Conservation (phyloP, 768 basidiomycete genomes). For the Boletus pseudopeckii region DNA sequence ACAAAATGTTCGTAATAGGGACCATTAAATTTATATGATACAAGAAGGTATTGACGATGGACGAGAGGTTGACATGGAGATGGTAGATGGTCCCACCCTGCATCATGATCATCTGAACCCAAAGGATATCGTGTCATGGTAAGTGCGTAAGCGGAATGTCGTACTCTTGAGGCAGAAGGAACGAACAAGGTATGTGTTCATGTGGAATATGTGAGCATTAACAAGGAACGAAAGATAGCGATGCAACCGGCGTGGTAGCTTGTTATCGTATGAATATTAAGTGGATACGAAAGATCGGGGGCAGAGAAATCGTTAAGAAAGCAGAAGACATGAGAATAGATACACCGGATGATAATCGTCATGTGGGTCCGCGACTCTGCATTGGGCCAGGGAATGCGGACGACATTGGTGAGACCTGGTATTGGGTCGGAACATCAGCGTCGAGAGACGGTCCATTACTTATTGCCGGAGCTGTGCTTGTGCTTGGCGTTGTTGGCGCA, state of each 20-base stretch:
- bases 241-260: constrained; percentile 14
- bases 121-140: constrained; percentile 10
- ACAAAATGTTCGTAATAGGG: not conserved
- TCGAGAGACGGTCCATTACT: constrained; percentile 30
- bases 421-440: constrained; percentile 42
- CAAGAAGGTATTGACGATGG: constrained; percentile 17
- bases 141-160: constrained; percentile 17
- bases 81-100: constrained; percentile 13
- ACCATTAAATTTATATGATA: constrained; percentile 23
- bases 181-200: constrained; percentile 12
- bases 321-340: constrained; percentile 19
- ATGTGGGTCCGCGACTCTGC: constrained; percentile 24
- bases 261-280: constrained; percentile 22
- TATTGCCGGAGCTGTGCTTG: constrained; percentile 39
- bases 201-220: constrained; percentile 27
- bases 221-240: constrained; percentile 27
- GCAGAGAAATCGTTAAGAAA: constrained; percentile 15
- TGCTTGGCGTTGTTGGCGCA: constrained; percentile 47
- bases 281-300: constrained; percentile 18
- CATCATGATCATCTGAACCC: constrained; percentile 12
- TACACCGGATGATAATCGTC: constrained; percentile 19
- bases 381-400: constrained; percentile 63
- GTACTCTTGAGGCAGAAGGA: constrained; percentile 10
- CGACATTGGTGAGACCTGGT: constrained; percentile 72
- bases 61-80: constrained; percentile 16